phyloP scores from a whole-genome alignment of 2,329 filamentous ascomycete species.

The Juglanconis sp. region DNA sequence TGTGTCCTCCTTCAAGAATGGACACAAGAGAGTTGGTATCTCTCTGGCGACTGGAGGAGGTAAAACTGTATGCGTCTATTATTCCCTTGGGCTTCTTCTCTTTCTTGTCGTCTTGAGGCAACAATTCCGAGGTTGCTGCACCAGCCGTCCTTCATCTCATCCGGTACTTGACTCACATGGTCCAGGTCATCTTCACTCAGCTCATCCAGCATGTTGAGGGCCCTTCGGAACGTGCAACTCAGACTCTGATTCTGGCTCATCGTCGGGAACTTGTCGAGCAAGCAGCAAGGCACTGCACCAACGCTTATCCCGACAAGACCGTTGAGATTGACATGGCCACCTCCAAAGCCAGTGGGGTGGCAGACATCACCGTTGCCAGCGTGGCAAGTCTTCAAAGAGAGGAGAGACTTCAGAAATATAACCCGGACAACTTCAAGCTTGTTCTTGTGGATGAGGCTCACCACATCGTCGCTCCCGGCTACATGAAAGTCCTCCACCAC shows the following conservation, averaged over 20 bases:
- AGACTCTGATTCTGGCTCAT: constrained; percentile 89
- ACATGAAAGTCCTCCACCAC: constrained; percentile 72
- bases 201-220: constrained; percentile 74
- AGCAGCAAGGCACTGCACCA: constrained; percentile 78
- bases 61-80: constrained; percentile 66
- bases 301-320: constrained; percentile 73
- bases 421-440: constrained; percentile 78
- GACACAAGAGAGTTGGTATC: constrained; percentile 76
- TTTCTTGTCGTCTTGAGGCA: background rate
- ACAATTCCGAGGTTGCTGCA: background rate
- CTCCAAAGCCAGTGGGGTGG: constrained; percentile 69
- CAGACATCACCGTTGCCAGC: constrained; percentile 92
- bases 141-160: background rate
- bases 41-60: constrained; percentile 85
- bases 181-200: constrained; percentile 85
- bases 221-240: constrained; percentile 55
- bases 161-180: background rate
- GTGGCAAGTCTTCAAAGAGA: constrained; percentile 79
- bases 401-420: constrained; percentile 76
- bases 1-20: constrained; percentile 62
- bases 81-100: too few relatives aligned
- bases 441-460: constrained; percentile 95
- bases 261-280: constrained; percentile 92
- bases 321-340: constrained; percentile 92
- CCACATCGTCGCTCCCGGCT: constrained; percentile 84